Evolutionary conservation across 371 early-diverging fungal species (phyloP).

Genomic region (Lichtheimia ornata): DNA sequence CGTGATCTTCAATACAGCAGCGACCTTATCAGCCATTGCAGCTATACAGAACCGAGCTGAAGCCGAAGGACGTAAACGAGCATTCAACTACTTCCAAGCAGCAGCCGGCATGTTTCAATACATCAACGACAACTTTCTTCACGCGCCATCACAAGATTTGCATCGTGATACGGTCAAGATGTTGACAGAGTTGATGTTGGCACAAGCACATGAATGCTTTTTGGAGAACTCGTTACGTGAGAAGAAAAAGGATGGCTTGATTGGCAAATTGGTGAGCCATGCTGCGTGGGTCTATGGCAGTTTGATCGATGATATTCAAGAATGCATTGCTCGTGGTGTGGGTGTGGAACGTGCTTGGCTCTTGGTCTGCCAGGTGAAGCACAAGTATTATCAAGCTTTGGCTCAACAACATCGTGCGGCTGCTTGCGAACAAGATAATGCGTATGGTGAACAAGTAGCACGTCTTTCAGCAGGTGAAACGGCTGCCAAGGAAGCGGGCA

Average conservation of each 20-base stretch:
- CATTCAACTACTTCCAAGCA: slow-evolving; percentile 89
- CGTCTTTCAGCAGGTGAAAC: slow-evolving; percentile 80
- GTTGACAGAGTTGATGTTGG: slow-evolving; percentile 83
- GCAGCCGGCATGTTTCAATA: slow-evolving; percentile 93
- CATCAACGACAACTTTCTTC: slow-evolving; percentile 96
- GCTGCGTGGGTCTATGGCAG: slow-evolving; percentile 76
- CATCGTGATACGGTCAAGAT: slow-evolving; percentile 86
- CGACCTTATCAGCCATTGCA: slow-evolving; percentile 74
- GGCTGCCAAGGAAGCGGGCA: slow-evolving; percentile 82
- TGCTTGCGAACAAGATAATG: slow-evolving; percentile 72
- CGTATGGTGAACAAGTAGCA: slow-evolving; percentile 87
- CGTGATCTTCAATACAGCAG: slow-evolving; percentile 93
- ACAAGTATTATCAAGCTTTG: slow-evolving; percentile 81
- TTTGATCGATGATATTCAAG: slow-evolving; percentile 66
- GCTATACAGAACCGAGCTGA: slow-evolving; percentile 75
- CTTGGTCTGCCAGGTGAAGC: slow-evolving; percentile 76
- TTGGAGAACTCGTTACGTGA: slow-evolving; percentile 83
- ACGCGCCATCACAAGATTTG: slow-evolving; percentile 92
- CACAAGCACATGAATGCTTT: slow-evolving; percentile 95
- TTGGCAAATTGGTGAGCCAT: slow-evolving; percentile 89
- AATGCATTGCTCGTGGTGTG: slow-evolving; percentile 52
- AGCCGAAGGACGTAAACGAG: slow-evolving; percentile 73
- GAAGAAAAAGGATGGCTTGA: slow-evolving; percentile 80
- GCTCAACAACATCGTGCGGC: slow-evolving; percentile 83
- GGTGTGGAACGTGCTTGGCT: slow-evolving; percentile 70